Conservation (phyloP, 2,329 filamentous ascomycete species). For the Ophiocordyceps camponoti-leonardi region DNA sequence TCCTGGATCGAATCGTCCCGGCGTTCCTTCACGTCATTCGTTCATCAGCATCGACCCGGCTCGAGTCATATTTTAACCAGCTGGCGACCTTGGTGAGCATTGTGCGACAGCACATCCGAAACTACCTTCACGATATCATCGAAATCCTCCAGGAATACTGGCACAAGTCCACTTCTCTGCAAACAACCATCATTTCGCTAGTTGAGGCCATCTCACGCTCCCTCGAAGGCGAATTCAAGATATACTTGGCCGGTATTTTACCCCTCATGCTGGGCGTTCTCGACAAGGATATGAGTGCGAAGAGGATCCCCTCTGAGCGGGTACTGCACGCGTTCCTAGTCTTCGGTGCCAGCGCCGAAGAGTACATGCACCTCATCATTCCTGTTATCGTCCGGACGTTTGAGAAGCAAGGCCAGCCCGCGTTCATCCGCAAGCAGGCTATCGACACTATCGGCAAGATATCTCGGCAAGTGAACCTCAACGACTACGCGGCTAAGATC, state of each 20-base stretch:
- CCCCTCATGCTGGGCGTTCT: slow-evolving; percentile 90
- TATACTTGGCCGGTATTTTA: slow-evolving; percentile 75
- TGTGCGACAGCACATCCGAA: slow-evolving; percentile 88
- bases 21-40: slow-evolving; percentile 84
- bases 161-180: slow-evolving; percentile 62
- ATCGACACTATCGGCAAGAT: slow-evolving; percentile 93
- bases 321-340: slow-evolving; percentile 91
- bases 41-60: slow-evolving; percentile 55
- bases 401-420: slow-evolving; percentile 69
- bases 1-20: slow-evolving; percentile 84
- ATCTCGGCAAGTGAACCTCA: slow-evolving; percentile 90
- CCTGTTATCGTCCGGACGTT: slow-evolving; percentile 90
- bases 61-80: slow-evolving; percentile 97
- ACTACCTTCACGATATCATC: slow-evolving; percentile 75
- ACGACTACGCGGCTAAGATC: slow-evolving; percentile 91
- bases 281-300: slow-evolving; percentile 63
- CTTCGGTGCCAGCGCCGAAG: slow-evolving; percentile 87
- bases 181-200: slow-evolving; percentile 79
- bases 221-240: slow-evolving; percentile 93
- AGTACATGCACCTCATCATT: slow-evolving; percentile 98
- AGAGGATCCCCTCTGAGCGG: slow-evolving; percentile 69
- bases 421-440: slow-evolving; percentile 65
- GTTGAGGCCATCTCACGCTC: slow-evolving; percentile 90
- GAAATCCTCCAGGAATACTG: slow-evolving; percentile 80
- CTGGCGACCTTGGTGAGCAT: slow-evolving; percentile 85